A percentile compares a stretch with the other conserved stretches of the same genome.
Conservation (phyloP, 345 rosid genomes). For the Jatropha curcas region DNA sequence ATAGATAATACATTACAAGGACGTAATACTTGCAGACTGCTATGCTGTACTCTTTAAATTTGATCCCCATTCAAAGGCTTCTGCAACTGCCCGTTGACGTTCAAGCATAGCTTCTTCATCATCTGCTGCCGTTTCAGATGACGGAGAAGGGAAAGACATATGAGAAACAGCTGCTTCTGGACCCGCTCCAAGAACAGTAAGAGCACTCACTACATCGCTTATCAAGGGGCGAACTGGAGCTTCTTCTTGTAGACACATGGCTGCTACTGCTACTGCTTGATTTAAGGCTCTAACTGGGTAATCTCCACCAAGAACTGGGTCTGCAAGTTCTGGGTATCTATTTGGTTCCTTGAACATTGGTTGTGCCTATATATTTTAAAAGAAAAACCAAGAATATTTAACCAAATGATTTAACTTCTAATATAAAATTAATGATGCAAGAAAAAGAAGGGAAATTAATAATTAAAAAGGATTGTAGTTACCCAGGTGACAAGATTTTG, state of each 20-base stretch:
- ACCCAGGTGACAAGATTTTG: constrained; percentile 90
- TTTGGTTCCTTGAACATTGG: constrained; percentile 72
- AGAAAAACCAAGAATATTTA: neutral
- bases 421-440: too few relatives aligned
- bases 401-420: too few relatives aligned
- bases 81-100: constrained; percentile 59
- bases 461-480: constrained; percentile 11
- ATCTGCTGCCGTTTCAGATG: neutral
- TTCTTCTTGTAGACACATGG: constrained; percentile 89
- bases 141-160: constrained; percentile 1
- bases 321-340: constrained; percentile 62
- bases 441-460: neutral
- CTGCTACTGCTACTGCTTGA: constrained; percentile 81
- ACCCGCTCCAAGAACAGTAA: constrained; percentile 57
- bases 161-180: neutral
- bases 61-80: constrained; percentile 51
- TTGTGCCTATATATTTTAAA: constrained; percentile 73
- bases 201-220: constrained; percentile 76
- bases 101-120: constrained; percentile 30
- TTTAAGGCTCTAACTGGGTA: constrained; percentile 62
- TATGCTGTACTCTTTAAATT: neutral
- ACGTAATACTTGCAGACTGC: too few relatives aligned
- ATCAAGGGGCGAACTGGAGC: constrained; percentile 68
- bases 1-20: neutral
- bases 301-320: constrained; percentile 57